Evolutionary conservation across 2,329 filamentous ascomycete species (phyloP).

Genomic region (Pleurostoma richardsiae): DNA sequence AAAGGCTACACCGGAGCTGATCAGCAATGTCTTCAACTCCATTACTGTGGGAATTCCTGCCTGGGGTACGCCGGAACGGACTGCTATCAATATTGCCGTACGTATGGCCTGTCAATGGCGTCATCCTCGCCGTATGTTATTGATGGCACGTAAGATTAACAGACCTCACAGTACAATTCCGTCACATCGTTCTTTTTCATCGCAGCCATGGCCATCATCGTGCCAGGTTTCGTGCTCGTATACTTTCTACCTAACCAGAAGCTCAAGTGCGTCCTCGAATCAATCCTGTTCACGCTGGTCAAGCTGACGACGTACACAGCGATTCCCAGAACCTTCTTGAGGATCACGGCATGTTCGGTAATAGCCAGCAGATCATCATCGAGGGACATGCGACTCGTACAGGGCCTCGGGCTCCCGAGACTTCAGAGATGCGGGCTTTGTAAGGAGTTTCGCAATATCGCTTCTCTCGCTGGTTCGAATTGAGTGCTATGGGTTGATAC

Average conservation of each 20-base stretch:
- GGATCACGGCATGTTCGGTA: slow-evolving; percentile 1
- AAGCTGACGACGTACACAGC: background rate
- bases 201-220: slow-evolving; percentile 3
- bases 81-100: slow-evolving; percentile 6
- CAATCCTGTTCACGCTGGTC: too few species aligned
- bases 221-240: slow-evolving; percentile 1
- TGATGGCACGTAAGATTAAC: too few species aligned
- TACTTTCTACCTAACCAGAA: slow-evolving; percentile 5
- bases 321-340: slow-evolving; percentile 2
- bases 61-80: slow-evolving; percentile 2
- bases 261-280: background rate
- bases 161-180: slow-evolving; percentile 1
- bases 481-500: too few species aligned
- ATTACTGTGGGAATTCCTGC: slow-evolving; percentile 3
- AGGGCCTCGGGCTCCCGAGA: too few species aligned
- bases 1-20: background rate
- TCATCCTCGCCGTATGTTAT: background rate
- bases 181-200: slow-evolving; percentile 6
- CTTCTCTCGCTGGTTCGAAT: too few species aligned
- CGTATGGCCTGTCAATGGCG: background rate
- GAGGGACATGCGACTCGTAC: too few species aligned
- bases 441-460: too few species aligned
- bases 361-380: background rate
- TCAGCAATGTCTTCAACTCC: slow-evolving; percentile 4
- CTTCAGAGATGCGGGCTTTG: too few species aligned